A percentile compares a stretch with the other conserved stretches of the same genome.
Evolutionary conservation across 192 early-diverging fungal species (phyloP).

Genomic region (Geranomyces michiganensis): DNA sequence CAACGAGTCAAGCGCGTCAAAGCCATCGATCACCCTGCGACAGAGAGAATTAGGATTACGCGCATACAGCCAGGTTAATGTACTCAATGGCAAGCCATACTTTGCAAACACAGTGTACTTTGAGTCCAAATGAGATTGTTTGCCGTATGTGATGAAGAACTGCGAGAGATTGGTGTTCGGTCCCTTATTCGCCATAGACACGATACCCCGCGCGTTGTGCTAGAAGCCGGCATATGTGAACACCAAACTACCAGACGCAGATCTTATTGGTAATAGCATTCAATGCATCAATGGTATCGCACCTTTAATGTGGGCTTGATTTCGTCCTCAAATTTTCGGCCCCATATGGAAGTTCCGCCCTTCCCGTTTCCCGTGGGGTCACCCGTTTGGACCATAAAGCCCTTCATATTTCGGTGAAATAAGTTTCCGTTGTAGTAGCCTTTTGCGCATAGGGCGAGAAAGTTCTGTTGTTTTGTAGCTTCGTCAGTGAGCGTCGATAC

Average conservation of each 20-base stretch:
- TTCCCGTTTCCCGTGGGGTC: conserved; percentile 56
- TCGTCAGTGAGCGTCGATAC: background rate
- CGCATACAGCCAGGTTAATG: background rate
- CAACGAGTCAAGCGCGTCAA: conserved; percentile 80
- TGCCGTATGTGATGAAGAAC: conserved; percentile 86
- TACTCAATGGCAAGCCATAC: conserved; percentile 32
- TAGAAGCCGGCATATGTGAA: too few species aligned
- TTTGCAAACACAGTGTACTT: conserved; percentile 93
- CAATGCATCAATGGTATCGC: conserved; percentile 15
- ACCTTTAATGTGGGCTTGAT: conserved; percentile 70
- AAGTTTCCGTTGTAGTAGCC: conserved; percentile 89
- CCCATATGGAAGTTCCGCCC: conserved; percentile 54
- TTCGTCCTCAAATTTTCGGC: conserved; percentile 54
- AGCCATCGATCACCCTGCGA: conserved; percentile 81
- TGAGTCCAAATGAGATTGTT: conserved; percentile 84
- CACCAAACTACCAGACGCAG: too few species aligned
- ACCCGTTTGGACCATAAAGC: conserved; percentile 62
- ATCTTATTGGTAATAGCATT: too few species aligned
- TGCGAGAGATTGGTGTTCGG: conserved; percentile 76
- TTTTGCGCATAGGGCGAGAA: conserved; percentile 91
- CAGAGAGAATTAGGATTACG: conserved; percentile 4
- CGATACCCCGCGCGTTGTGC: conserved; percentile 85
- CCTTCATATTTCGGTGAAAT: conserved; percentile 75
- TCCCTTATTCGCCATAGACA: conserved; percentile 93
- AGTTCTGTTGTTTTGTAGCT: conserved; percentile 66